Conservation (phyloP, 441 rosid genomes). For the Corymbia citriodora region DNA sequence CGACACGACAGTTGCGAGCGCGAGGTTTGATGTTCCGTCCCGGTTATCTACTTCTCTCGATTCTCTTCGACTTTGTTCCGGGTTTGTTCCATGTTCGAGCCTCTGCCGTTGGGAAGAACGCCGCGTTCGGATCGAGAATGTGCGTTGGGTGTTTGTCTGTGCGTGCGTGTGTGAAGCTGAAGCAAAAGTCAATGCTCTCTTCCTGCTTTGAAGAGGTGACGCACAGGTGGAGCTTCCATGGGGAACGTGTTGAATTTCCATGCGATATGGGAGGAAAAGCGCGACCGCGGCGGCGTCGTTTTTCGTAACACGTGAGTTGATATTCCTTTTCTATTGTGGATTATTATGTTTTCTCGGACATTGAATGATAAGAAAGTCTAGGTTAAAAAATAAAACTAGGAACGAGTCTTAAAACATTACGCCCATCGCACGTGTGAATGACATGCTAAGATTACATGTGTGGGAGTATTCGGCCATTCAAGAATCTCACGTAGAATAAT, state of each 20-base stretch:
- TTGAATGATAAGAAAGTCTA: neutral
- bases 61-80: neutral
- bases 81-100: neutral
- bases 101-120: neutral
- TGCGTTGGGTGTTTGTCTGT: neutral
- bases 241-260: neutral
- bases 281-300: neutral
- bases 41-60: neutral
- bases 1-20: neutral
- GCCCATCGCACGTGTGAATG: too few relatives aligned
- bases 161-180: neutral
- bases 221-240: neutral
- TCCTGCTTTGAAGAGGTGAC: neutral
- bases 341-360: neutral
- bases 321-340: neutral
- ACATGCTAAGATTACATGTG: neutral
- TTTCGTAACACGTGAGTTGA: neutral
- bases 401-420: neutral
- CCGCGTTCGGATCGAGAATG: neutral
- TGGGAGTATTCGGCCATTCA: fast-evolving
- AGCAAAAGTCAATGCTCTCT: neutral
- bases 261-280: neutral
- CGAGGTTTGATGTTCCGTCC: neutral
- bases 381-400: neutral
- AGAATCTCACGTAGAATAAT: fast-evolving